Evolutionary conservation across 352 stramenopile genomes (phyloP).

Genomic region (Phytophthora brassicae): DNA sequence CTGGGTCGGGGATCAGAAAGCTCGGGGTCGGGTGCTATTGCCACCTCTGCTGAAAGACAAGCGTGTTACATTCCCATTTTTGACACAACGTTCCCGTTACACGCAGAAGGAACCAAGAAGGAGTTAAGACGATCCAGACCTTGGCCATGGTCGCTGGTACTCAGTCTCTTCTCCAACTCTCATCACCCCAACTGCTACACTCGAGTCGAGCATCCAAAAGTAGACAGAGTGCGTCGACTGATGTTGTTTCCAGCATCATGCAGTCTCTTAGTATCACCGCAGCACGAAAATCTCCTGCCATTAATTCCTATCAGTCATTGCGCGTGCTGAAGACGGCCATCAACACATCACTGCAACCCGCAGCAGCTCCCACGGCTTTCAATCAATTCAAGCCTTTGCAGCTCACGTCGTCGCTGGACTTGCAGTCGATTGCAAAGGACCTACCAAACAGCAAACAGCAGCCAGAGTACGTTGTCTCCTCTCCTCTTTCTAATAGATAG

Average conservation of each 20-base stretch:
- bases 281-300: conserved; percentile 4
- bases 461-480: conserved; percentile 17
- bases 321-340: conserved; percentile 25
- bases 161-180: conserved; percentile 17
- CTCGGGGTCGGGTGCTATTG: not conserved
- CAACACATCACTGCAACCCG: too few relatives aligned
- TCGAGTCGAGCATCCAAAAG: conserved; percentile 6
- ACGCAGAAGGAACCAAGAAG: conserved; percentile 3
- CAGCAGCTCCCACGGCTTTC: not conserved
- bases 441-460: conserved; percentile 1
- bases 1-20: conserved; percentile 6
- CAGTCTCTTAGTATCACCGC: conserved; percentile 17
- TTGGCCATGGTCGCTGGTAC: conserved; percentile 28
- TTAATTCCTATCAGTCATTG: conserved; percentile 3
- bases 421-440: conserved; percentile 9
- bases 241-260: conserved; percentile 19
- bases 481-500: not conserved
- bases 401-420: not conserved
- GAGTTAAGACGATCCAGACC: conserved; percentile 14
- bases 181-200: conserved; percentile 7
- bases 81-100: too few relatives aligned
- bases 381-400: conserved; percentile 20
- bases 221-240: conserved; percentile 9
- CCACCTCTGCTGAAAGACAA: conserved; percentile 15
- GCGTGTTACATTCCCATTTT: conserved; percentile 22